Conservation (phyloP, 139 green algal species). For the Edaphochlamys debaryana region DNA sequence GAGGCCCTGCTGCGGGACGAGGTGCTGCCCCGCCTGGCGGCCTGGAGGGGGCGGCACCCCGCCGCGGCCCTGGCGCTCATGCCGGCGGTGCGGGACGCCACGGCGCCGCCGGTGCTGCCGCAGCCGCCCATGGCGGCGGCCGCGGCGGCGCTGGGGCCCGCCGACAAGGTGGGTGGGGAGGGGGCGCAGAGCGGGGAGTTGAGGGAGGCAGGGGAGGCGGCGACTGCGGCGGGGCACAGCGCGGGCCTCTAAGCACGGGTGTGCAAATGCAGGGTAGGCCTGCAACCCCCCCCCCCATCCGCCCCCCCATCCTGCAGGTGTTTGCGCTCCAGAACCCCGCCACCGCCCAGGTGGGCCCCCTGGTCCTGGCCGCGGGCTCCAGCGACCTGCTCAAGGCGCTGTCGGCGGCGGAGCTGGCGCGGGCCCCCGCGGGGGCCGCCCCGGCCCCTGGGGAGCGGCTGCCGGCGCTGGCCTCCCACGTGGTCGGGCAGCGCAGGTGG, state of each 20-base stretch:
- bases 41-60: slow-evolving; percentile 57
- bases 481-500: slow-evolving; percentile 80
- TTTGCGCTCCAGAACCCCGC: slow-evolving; percentile 65
- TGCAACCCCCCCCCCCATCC: no score
- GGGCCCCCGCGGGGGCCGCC: slow-evolving; percentile 34
- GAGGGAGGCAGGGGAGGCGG: no score
- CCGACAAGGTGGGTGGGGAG: slow-evolving; percentile 20
- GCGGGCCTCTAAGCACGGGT: no score
- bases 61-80: slow-evolving; percentile 74
- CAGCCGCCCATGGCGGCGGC: slow-evolving; percentile 9
- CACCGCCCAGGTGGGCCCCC: slow-evolving; percentile 38
- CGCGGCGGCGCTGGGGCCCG: not conserved
- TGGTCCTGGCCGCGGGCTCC: slow-evolving; percentile 44
- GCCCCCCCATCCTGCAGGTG: no score
- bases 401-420: slow-evolving; percentile 44
- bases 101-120: slow-evolving; percentile 34
- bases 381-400: slow-evolving; percentile 50
- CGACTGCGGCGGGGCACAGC: no score
- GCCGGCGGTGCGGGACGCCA: slow-evolving; percentile 76
- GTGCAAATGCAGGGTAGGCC: no score
- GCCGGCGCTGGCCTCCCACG: slow-evolving; percentile 74
- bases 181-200: no score
- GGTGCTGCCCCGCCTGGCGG: slow-evolving; percentile 49
- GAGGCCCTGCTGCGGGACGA: slow-evolving; percentile 77
- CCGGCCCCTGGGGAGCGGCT: slow-evolving; percentile 71